Conservation (phyloP, 805 yeast species). For the Pichia scutulata region DNA sequence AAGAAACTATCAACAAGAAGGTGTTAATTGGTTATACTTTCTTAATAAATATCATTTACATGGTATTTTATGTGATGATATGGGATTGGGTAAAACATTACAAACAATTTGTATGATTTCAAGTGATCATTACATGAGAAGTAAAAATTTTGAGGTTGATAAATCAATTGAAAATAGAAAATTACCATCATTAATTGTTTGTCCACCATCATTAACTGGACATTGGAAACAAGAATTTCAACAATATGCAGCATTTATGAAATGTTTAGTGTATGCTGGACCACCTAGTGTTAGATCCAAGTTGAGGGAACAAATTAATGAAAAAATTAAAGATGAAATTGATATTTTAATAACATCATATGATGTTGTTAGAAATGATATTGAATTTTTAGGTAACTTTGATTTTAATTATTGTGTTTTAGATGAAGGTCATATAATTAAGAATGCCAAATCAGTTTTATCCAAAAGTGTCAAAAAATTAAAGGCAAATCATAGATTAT, state of each 20-base stretch:
- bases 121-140: slow-evolving; percentile 86
- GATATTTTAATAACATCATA: slow-evolving; percentile 92
- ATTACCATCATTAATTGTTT: slow-evolving; percentile 78
- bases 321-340: slow-evolving; percentile 24
- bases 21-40: slow-evolving; percentile 96
- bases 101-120: slow-evolving; percentile 97
- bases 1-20: slow-evolving; percentile 95
- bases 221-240: slow-evolving; percentile 97
- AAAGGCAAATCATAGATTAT: slow-evolving; percentile 80
- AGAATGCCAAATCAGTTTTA: slow-evolving; percentile 81
- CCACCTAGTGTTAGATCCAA: slow-evolving; percentile 65
- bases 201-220: slow-evolving; percentile 97
- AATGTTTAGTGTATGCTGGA: slow-evolving; percentile 86
- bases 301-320: slow-evolving; percentile 43
- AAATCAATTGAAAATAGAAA: slow-evolving; percentile 58
- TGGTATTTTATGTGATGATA: slow-evolving; percentile 97
- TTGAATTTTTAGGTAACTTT: slow-evolving; percentile 46
- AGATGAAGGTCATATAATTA: slow-evolving; percentile 97
- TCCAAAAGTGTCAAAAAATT: slow-evolving; percentile 81
- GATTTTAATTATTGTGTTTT: slow-evolving; percentile 91
- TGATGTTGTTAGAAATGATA: slow-evolving; percentile 93
- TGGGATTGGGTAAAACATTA: slow-evolving; percentile 96
- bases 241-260: slow-evolving; percentile 83
- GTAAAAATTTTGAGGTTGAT: slow-evolving; percentile 57
- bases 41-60: slow-evolving; percentile 90